Evolutionary conservation across 2,329 filamentous ascomycete species (phyloP).

Genomic region (Drechslera avenae): DNA sequence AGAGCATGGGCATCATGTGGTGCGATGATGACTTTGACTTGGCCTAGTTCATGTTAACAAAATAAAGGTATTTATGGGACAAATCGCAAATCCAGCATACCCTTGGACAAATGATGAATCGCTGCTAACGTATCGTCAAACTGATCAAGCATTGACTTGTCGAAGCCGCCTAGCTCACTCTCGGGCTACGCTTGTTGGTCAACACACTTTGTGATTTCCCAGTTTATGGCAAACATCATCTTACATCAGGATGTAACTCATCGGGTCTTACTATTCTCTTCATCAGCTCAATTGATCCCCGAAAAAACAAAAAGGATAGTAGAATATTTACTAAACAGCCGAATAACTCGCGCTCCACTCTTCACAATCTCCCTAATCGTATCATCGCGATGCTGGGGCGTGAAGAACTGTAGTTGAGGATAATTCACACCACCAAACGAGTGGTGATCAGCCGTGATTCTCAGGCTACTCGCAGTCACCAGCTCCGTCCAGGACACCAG

Average conservation of each 20-base stretch:
- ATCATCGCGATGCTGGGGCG: conserved; percentile 33
- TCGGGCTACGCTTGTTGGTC: conserved; percentile 29
- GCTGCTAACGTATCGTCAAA: conserved; percentile 45
- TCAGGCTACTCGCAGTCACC: conserved; percentile 20
- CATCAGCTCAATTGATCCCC: too few species aligned
- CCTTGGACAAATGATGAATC: conserved; percentile 43
- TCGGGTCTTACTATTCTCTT: conserved; percentile 31
- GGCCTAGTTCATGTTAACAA: conserved; percentile 22
- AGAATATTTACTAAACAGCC: conserved; percentile 41
- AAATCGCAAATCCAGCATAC: conserved; percentile 10
- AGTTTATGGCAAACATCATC: too few species aligned
- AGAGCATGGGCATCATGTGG: conserved; percentile 45
- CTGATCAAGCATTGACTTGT: conserved; percentile 40
- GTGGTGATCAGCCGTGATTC: conserved; percentile 38
- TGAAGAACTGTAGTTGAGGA: conserved; percentile 39
- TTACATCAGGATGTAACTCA: conserved; percentile 37
- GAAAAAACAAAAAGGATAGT: too few species aligned
- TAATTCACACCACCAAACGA: conserved; percentile 46
- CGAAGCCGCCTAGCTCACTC: conserved; percentile 37
- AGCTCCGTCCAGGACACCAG: conserved; percentile 19
- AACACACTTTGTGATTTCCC: too few species aligned
- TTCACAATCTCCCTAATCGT: conserved; percentile 39
- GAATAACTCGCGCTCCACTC: conserved; percentile 39
- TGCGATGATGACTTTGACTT: conserved; percentile 45
- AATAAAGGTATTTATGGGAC: not conserved